Base-by-base conservation (phyloP, 768 basidiomycete species). In the Neoboletus magnificus region DNA sequence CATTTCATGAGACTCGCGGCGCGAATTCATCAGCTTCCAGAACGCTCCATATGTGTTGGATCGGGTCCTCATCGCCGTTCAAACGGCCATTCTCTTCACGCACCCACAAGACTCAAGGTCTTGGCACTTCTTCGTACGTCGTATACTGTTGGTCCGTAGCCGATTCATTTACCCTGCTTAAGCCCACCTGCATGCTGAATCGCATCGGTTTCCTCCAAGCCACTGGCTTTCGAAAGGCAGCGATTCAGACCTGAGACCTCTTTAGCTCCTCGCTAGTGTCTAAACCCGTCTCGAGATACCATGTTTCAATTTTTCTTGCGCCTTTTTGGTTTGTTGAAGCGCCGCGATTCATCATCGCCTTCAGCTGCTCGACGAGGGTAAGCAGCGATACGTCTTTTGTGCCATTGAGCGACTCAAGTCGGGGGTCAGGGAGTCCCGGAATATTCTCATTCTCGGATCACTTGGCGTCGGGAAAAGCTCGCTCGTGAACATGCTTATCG, bases 381-480 rank as follows among this genome's bases (percentile, higher is more conserved):
- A 56, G 63, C 36, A 22, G 35, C 42, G 5, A 33, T 8, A 9
- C 9, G 22, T 54, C 55, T 42, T n/a, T 23, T 27, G n/a, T 29
- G 2, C 33, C 39, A 29, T 23, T 39, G 29, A 12, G 23, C 32
- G 39, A 54, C 54, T 58, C 50, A 55, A 20, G 16, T n/a, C 12
- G 16, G n/a, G 27, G 27, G 2, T 8, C 25, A 58, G 58, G 40
- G 32, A 44, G 11, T 60, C 41, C 22, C 48, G 39, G 40, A 62
- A 62, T 15, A 52, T 69, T 2, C 22, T 67, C 51, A 22, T 67
- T 46, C 55, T 68, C 29, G 67, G 66, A n/a, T 61, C 65, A 20
- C 53, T 67, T 15, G 67, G 76, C 33, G 48, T 60, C 25, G 71
- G 71, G 11, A 78, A 78, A 56, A 76, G 78, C 59, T 73, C 74